Conservation (phyloP, 805 yeast genomes). For the Candida endomychidarum region DNA sequence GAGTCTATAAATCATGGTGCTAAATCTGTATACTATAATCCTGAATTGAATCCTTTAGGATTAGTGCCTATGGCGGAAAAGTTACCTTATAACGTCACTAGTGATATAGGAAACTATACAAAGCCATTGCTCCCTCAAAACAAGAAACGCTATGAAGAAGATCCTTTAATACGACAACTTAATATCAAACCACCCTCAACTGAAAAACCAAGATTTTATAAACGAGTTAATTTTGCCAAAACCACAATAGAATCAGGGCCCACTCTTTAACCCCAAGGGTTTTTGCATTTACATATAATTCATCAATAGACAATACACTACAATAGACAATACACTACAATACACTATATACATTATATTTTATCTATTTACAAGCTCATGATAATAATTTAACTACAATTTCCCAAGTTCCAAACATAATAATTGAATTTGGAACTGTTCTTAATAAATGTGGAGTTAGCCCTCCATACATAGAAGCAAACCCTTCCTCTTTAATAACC, state of each 20-base stretch:
- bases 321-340: no score
- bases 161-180: constrained; percentile 27
- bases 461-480: constrained; percentile 94
- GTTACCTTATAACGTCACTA: not conserved
- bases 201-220: constrained; percentile 48
- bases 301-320: no score
- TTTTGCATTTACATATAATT: constrained; percentile 15
- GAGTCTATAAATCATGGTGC: constrained; percentile 40
- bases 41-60: constrained; percentile 66
- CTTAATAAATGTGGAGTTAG: constrained; percentile 94
- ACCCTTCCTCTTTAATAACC: constrained; percentile 89
- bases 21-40: constrained; percentile 59
- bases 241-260: no score
- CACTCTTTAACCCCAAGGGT: no score
- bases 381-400: constrained; percentile 43
- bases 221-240: constrained; percentile 29
- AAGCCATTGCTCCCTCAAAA: constrained; percentile 27
- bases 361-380: constrained; percentile 10
- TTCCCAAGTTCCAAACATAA: constrained; percentile 99
- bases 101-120: constrained; percentile 26
- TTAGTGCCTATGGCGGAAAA: constrained; percentile 41
- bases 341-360: constrained; percentile 14
- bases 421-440: constrained; percentile 96
- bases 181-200: constrained; percentile 40
- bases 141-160: constrained; percentile 22